Base-by-base conservation (phyloP, 1,284 basidiomycete species). In the Dichomitus squalens region DNA sequence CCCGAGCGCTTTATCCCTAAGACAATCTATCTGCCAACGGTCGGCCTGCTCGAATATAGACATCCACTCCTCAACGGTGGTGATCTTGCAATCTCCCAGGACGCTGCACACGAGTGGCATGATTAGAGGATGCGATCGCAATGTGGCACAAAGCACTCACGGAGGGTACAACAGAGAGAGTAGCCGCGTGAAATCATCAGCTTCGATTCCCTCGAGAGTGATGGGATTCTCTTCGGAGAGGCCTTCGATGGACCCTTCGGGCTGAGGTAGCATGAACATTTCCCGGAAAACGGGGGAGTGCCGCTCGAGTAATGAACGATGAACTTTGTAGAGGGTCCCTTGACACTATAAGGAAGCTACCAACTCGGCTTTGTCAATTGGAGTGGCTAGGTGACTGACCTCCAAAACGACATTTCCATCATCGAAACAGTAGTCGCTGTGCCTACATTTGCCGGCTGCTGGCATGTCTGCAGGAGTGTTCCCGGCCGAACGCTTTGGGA, bases 351-450 rank as follows among this genome's bases (percentile, higher is more conserved):
- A 8, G 12, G 2, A 18, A 2, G n/a, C 11, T 29, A 3, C 39
- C 25, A 20, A 39, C 14, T 11, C n/a, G n/a, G n/a, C 20, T 16
- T 23, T 2, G 11, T 16, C 11, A 8, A n/a, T 7, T 16, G 20
- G 7, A 18, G 6, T 39, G 7, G 23, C 14, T 7, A 9, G 9
- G 16, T 25, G 9, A 34, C 52, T 7, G 7, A 64, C 64, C 52
- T 59, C 60, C 8, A 66, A 18, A 2, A 64, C 18, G 6, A 64
- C 54, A 36, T 66, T 66, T 8, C 64, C 62, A 21, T 66, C 64
- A 2, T 57, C 54, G 33, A 61, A 64, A 49, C 58, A 65, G 38
- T 58, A 66, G 2, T 63, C 58, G 25, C 40, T 25, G 35, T 58
- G 50, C 29, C 39, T 49, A 25, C 49, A 36, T 11, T 23, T 27